phyloP scores from a whole-genome alignment of 345 rosid species.

The Crucihimalaya himalaica region DNA sequence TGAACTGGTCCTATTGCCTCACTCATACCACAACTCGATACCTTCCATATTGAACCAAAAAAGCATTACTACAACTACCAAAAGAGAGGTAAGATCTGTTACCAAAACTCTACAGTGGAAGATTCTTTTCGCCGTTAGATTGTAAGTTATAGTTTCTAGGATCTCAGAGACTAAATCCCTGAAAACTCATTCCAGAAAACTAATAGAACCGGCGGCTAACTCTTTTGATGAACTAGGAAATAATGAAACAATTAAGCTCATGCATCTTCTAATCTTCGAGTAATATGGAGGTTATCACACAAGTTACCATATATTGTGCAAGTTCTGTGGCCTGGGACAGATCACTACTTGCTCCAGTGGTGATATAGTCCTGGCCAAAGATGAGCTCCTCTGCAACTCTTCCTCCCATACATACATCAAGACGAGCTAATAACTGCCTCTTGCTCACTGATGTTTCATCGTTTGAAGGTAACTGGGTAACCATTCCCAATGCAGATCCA shows the following conservation, averaged over 20 bases:
- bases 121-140: background rate
- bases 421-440: slow-evolving; percentile 91
- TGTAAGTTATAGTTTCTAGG: background rate
- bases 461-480: slow-evolving; percentile 91
- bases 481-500: slow-evolving; percentile 99
- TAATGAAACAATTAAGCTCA: background rate
- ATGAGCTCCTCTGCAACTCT: slow-evolving; percentile 99
- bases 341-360: slow-evolving; percentile 98
- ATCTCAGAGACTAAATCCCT: background rate
- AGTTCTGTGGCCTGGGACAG: slow-evolving; percentile 90
- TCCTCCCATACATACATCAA: slow-evolving; percentile 99
- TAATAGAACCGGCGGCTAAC: background rate
- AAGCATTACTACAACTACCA: slow-evolving; percentile 16
- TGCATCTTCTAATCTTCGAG: background rate
- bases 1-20: slow-evolving; percentile 90
- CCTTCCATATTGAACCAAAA: slow-evolving; percentile 44
- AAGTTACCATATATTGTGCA: slow-evolving; percentile 88
- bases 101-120: background rate
- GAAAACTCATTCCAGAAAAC: background rate
- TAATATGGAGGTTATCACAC: background rate
- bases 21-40: slow-evolving; percentile 95
- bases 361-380: slow-evolving; percentile 83
- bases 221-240: background rate
- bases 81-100: background rate
- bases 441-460: slow-evolving; percentile 97